Conservation (phyloP, 169 alveolate genomes). For the Babesia ovis region DNA sequence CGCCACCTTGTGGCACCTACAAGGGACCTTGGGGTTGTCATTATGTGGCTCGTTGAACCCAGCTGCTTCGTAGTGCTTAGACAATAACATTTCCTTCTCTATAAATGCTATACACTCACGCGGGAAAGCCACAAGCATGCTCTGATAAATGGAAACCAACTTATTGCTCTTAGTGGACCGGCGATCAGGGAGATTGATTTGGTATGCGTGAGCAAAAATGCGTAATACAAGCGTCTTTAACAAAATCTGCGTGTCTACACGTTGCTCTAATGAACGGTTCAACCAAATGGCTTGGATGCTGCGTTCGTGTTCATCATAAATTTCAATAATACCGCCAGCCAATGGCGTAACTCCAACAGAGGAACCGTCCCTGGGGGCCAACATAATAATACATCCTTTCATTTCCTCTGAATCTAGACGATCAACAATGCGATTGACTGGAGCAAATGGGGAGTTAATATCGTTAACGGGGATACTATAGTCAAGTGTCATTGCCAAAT, state of each 20-base stretch:
- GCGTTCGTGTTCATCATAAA: conserved; percentile 61
- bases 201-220: conserved; percentile 67
- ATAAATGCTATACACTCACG: conserved; percentile 28
- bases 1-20: conserved; percentile 49
- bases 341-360: conserved; percentile 32
- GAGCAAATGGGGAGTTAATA: conserved; percentile 8
- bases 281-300: conserved; percentile 59
- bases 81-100: conserved; percentile 47
- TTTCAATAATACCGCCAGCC: conserved; percentile 66
- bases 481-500: neutral
- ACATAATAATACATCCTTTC: conserved; percentile 59
- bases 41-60: conserved; percentile 36
- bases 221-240: conserved; percentile 45
- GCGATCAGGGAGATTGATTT: conserved; percentile 33
- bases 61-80: conserved; percentile 51
- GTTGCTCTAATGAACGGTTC: conserved; percentile 18
- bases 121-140: conserved; percentile 49
- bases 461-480: conserved; percentile 19
- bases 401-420: conserved; percentile 61
- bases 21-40: conserved; percentile 66
- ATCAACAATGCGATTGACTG: conserved; percentile 39
- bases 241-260: conserved; percentile 16
- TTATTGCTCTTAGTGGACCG: conserved; percentile 26
- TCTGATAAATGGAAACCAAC: conserved; percentile 57
- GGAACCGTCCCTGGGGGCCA: conserved; percentile 23